Conservation (phyloP, 202 grass and related monocot species). For the Zoysia matrella region DNA sequence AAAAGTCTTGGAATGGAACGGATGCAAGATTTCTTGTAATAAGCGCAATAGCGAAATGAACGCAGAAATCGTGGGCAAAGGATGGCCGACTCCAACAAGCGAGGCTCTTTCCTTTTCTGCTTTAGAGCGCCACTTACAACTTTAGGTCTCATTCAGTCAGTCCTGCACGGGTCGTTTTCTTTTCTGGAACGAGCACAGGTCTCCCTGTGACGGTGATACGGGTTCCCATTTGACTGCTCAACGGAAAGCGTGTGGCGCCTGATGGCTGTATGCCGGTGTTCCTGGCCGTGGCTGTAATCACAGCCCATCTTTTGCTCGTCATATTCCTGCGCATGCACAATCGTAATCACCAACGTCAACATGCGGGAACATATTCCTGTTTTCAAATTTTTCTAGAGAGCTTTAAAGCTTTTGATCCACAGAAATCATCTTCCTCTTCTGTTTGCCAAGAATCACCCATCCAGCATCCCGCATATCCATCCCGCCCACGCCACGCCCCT, state of each 20-base stretch:
- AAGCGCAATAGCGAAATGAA: conserved; percentile 7
- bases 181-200: neutral
- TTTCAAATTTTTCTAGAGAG: too few relatives aligned
- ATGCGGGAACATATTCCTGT: too few relatives aligned
- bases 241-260: neutral
- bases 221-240: neutral
- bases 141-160: neutral
- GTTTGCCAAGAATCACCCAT: neutral
- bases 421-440: neutral
- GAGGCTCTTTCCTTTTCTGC: too few relatives aligned
- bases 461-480: neutral
- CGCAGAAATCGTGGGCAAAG: conserved; percentile 19
- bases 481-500: neutral
- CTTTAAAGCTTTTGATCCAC: too few relatives aligned
- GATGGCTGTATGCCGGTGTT: too few relatives aligned
- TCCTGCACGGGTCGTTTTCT: neutral
- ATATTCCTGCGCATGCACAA: too few relatives aligned
- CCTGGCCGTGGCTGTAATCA: too few relatives aligned
- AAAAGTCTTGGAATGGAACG: conserved; percentile 1
- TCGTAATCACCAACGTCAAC: neutral
- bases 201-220: neutral
- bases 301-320: too few relatives aligned
- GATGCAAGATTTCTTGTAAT: neutral
- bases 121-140: too few relatives aligned
- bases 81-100: neutral